Base-by-base conservation (phyloP, 2,329 filamentous ascomycete species). In the Fusarium veterinarium region DNA sequence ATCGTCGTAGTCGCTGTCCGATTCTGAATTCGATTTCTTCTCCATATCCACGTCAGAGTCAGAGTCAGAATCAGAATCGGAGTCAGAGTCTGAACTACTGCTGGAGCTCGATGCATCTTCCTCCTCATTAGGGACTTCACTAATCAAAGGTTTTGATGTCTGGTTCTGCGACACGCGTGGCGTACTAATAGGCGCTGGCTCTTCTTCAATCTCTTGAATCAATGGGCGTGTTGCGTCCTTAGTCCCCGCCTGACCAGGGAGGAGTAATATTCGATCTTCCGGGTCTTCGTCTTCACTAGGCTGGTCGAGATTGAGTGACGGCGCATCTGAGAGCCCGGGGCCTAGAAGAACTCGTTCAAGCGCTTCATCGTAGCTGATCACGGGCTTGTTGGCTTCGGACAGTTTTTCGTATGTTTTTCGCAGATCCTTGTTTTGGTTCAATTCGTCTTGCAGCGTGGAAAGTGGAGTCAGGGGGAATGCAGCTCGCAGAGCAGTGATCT, bases 381-480 rank as follows among this genome's bases (percentile, higher is more conserved):
- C 77, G 4, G 79, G 72, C 16, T 83, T 80, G 23, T 79, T 78
- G 3, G 76, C 75, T 46, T 78, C 75, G 3, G 76, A 63, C 10
- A 87, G 76, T 8, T 76, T 73, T 6, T 79, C 70, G 64, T 85
- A 88, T 1, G 85, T 80, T 20, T 71, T 77, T 20, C 78, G 78
- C 11, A 84, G 53, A 63, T 86, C 76, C 16, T 80, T 78, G 10
- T 80, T 78, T n/a, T 74, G 78, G 10, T 74, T 67, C 6, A 86
- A 73, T 4, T 83, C 75, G 11, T 78, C 75, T 56, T 85, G 79
- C 57, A 83, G 83, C 12, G 79, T 71, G 6, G 78, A 72, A 11
- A 79, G 71, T 2, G 82, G 76, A 13, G 80, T 82, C 11, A 77
- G 74, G 5, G 86, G 86, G 46, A 87, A 89, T 0, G 86, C 85